Conservation (phyloP, 768 basidiomycete species). For the Calvatia gigantea region DNA sequence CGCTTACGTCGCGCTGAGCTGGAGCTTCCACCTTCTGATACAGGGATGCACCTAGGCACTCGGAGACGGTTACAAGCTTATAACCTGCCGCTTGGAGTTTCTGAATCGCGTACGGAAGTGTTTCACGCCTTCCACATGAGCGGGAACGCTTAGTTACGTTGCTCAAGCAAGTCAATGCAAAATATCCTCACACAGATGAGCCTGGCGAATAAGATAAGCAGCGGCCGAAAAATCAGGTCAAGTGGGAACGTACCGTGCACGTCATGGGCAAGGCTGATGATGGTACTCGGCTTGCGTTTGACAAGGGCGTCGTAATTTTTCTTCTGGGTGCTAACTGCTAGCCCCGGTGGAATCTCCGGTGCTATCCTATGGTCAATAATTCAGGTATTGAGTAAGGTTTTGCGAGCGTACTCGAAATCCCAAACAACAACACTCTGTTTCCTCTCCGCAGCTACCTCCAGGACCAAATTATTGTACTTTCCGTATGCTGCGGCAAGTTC, state of each 20-base stretch:
- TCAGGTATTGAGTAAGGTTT: too few relatives aligned
- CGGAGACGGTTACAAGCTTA: slow-evolving; percentile 20
- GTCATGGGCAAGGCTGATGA: slow-evolving; percentile 13
- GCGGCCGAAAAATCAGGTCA: background rate
- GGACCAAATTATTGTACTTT: slow-evolving; percentile 14
- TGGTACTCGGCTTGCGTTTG: background rate
- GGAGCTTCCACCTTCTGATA: slow-evolving; percentile 29
- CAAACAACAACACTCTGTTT: slow-evolving; percentile 16
- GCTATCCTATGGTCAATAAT: too few relatives aligned
- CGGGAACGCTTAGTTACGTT: background rate
- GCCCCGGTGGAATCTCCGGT: slow-evolving; percentile 8
- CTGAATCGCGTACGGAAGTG: slow-evolving; percentile 17
- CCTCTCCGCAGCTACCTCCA: slow-evolving; percentile 11
- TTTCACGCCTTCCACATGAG: background rate
- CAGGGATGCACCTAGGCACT: slow-evolving; percentile 22
- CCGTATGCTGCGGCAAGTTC: slow-evolving; percentile 14
- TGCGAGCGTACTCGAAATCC: slow-evolving; percentile 23
- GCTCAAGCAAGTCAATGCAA: background rate
- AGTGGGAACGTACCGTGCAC: slow-evolving; percentile 4
- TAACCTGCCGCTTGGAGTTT: slow-evolving; percentile 18
- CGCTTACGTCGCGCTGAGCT: slow-evolving; percentile 22
- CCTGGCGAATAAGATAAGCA: background rate
- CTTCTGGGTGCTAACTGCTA: slow-evolving; percentile 1
- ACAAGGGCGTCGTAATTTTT: slow-evolving; percentile 5
- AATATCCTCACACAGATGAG: background rate